These are phyloP conservation scores for Annulohypoxylon stygium DNA, from an alignment of 495 filamentous ascomycete species.

Conservation along the genomic window DNA sequence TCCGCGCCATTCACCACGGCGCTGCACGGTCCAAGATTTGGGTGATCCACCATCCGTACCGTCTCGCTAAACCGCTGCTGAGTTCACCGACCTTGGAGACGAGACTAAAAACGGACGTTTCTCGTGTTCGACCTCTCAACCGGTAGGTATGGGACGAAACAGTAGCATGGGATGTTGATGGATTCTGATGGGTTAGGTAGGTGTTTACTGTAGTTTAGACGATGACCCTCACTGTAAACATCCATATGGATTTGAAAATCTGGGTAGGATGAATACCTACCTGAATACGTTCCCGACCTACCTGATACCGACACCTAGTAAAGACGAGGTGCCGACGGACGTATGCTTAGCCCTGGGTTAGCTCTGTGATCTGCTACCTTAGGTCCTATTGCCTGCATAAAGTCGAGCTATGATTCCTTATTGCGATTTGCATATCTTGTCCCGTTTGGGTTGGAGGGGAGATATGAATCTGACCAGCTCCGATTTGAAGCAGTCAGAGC, in stretches of 20 bases:
- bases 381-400: conserved; percentile 25
- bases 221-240: not conserved
- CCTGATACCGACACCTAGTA: not conserved
- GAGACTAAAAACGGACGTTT: conserved; percentile 35
- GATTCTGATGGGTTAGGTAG: conserved; percentile 2
- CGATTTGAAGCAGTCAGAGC: conserved; percentile 40
- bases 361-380: conserved; percentile 21
- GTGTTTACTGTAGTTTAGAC: conserved; percentile 11
- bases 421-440: conserved; percentile 39
- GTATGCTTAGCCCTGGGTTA: not conserved
- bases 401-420: conserved; percentile 14
- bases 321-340: conserved; percentile 5
- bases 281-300: too few relatives aligned
- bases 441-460: conserved; percentile 37
- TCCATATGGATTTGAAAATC: not conserved
- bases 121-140: conserved; percentile 37
- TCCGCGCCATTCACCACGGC: conserved; percentile 12
- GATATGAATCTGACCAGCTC: conserved; percentile 36
- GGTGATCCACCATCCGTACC: not conserved
- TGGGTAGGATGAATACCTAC: conserved; percentile 6
- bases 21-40: conserved; percentile 10
- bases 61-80: not conserved
- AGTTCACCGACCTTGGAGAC: conserved; percentile 27
- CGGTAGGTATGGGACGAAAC: conserved; percentile 20
- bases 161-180: conserved; percentile 16